These are phyloP conservation scores for Plenodomus lindquistii DNA, from an alignment of 2,329 filamentous ascomycete species.

Conservation along the genomic window DNA sequence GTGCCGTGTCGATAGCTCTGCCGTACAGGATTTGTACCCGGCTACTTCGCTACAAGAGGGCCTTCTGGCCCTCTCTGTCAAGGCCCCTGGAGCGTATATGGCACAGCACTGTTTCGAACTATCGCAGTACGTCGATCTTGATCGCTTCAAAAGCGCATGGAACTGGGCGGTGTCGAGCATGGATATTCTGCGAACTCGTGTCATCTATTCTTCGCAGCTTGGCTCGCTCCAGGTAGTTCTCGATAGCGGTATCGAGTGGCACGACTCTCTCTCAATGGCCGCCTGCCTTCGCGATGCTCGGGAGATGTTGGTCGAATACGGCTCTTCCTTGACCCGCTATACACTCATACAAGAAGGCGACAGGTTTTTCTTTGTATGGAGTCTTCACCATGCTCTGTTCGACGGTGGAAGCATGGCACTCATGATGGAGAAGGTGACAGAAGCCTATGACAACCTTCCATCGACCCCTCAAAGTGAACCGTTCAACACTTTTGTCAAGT, in stretches of 20 bases:
- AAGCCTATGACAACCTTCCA: conserved; percentile 4
- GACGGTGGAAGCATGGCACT: conserved; percentile 29
- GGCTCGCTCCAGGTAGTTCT: conserved; percentile 17
- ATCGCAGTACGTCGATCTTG: too few relatives aligned
- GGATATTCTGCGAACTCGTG: conserved; percentile 5
- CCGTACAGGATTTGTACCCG: conserved; percentile 57
- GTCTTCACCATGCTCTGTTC: conserved; percentile 43
- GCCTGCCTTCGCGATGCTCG: conserved; percentile 8
- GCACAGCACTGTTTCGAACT: too few relatives aligned
- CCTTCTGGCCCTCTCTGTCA: conserved; percentile 58
- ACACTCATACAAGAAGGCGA: conserved; percentile 4
- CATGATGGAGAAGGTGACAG: conserved; percentile 7
- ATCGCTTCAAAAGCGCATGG: too few relatives aligned
- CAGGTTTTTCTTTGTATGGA: conserved; percentile 34
- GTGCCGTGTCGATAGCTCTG: neutral
- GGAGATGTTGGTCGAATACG: conserved; percentile 1
- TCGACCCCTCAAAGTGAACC: neutral
- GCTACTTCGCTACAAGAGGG: conserved; percentile 60
- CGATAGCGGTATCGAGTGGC: conserved; percentile 11
- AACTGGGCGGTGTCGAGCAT: too few relatives aligned
- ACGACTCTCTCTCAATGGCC: neutral
- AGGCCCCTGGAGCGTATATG: conserved; percentile 54
- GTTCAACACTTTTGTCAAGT: conserved; percentile 25
- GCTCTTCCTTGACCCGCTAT: conserved; percentile 15
- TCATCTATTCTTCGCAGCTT: neutral